These are phyloP conservation scores for Tinospora cordifolia DNA, from an alignment of 164 flowering plant genomes.

Conservation along the genomic window DNA sequence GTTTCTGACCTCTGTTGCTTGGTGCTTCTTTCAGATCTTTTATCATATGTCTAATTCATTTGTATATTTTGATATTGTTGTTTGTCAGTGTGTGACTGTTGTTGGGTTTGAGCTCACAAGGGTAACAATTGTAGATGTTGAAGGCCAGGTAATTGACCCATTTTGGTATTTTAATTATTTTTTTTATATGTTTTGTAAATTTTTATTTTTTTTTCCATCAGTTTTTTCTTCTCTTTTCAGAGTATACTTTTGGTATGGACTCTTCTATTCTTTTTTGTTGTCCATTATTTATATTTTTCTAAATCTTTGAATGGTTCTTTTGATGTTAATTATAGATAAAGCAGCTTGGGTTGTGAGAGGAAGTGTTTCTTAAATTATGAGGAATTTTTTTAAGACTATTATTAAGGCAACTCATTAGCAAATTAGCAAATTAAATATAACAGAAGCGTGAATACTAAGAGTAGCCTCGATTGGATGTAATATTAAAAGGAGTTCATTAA, in stretches of 20 bases:
- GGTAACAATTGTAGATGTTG: slow-evolving; percentile 65
- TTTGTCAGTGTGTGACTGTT: slow-evolving; percentile 60
- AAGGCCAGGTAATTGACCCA: slow-evolving; percentile 54
- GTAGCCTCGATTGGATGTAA: no score
- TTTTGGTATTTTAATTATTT: background rate
- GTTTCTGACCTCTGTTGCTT: background rate
- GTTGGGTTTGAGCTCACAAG: slow-evolving; percentile 92
- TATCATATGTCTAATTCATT: background rate
- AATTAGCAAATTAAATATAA: no score
- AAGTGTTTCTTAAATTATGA: no score
- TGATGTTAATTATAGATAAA: no score
- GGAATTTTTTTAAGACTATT: no score
- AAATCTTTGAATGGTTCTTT: no score
- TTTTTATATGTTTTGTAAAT: slow-evolving; percentile 1
- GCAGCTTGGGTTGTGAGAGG: no score
- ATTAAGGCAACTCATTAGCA: no score
- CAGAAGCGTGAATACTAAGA: no score
- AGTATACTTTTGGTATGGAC: background rate
- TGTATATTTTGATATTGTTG: slow-evolving; percentile 6
- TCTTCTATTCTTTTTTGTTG: background rate
- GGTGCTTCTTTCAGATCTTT: background rate
- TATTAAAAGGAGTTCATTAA: no score
- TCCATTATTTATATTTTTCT: background rate
- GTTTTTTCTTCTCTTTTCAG: background rate
- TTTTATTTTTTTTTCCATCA: background rate